phyloP scores from a whole-genome alignment of 192 early-diverging fungal species.

The Entophlyctis luteolus region DNA sequence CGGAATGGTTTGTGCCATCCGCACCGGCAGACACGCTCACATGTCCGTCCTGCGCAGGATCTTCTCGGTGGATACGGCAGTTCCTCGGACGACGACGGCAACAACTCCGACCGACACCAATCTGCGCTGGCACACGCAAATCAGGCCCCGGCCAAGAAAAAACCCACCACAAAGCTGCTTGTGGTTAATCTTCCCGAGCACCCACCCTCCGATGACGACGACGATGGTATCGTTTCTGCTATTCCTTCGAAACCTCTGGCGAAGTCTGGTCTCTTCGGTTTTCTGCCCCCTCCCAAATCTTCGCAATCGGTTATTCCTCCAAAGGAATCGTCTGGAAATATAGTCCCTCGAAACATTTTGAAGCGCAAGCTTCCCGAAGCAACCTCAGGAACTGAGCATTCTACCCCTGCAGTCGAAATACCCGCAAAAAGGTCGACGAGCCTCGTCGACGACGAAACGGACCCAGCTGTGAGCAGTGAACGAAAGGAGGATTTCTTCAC shows the following conservation, averaged over 20 bases:
- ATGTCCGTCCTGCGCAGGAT: too few species aligned
- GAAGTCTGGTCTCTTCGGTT: slow-evolving; percentile 9
- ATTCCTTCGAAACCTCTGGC: not conserved
- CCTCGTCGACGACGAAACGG: not conserved
- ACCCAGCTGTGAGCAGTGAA: not conserved
- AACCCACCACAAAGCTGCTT: not conserved
- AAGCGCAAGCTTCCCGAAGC: not conserved
- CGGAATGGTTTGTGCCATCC: too few species aligned
- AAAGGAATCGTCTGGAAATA: not conserved
- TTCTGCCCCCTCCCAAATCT: slow-evolving; percentile 14
- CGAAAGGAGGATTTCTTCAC: slow-evolving; percentile 13
- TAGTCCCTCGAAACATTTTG: slow-evolving; percentile 1
- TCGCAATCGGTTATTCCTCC: not conserved
- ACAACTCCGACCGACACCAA: too few species aligned
- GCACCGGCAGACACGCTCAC: too few species aligned
- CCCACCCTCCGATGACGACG: not conserved
- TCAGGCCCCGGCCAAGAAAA: not conserved
- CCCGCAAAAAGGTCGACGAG: not conserved
- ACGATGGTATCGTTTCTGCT: not conserved
- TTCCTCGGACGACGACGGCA: too few species aligned
- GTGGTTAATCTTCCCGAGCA: not conserved
- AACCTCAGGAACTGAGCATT: not conserved
- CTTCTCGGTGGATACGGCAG: too few species aligned
- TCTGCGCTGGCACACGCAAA: not conserved
- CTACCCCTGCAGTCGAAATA: not conserved